Evolutionary conservation across 2,329 filamentous ascomycete genomes (phyloP).

Genomic region (Reticulascus tulasneorum): DNA sequence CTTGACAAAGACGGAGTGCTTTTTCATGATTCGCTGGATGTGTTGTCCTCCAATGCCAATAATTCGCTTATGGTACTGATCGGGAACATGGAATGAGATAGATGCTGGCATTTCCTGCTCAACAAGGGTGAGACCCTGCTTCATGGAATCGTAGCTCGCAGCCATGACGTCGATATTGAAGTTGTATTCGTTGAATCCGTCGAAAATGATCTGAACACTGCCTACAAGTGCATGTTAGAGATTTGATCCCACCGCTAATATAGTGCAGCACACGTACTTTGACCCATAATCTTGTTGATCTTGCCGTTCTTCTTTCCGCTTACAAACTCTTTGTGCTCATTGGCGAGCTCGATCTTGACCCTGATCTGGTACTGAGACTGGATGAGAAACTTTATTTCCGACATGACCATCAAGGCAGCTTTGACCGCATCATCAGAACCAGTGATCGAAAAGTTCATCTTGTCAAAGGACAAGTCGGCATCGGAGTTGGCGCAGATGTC

Average conservation of each 20-base stretch:
- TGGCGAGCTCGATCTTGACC: constrained; percentile 97
- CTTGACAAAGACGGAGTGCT: constrained; percentile 99
- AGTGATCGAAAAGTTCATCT: constrained; percentile 87
- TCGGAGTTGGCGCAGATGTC: constrained; percentile 97
- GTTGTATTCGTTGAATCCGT: constrained; percentile 99
- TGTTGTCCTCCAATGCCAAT: constrained; percentile 98
- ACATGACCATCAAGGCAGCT: constrained; percentile 88
- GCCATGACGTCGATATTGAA: constrained; percentile 99
- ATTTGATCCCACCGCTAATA: no score
- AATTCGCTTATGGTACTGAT: constrained; percentile 99
- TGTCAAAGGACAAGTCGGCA: constrained; percentile 91
- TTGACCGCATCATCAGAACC: constrained; percentile 97
- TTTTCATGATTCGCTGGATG: constrained; percentile 99
- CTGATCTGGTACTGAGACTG: constrained; percentile 88
- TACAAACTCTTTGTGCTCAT: constrained; percentile 99
- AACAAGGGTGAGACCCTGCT: constrained; percentile 85
- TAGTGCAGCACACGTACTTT: constrained; percentile 64
- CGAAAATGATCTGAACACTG: constrained; percentile 98
- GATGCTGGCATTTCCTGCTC: constrained; percentile 99
- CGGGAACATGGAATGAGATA: constrained; percentile 97
- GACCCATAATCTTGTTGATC: constrained; percentile 99
- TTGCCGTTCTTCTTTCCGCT: constrained; percentile 99
- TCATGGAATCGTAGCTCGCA: constrained; percentile 87
- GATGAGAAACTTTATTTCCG: constrained; percentile 83
- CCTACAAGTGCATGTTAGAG: no score